Percentiles rank a stretch among this genome's conserved stretches.
Conservation (phyloP, 805 yeast species). For the Scheffersomyces amazonensis region DNA sequence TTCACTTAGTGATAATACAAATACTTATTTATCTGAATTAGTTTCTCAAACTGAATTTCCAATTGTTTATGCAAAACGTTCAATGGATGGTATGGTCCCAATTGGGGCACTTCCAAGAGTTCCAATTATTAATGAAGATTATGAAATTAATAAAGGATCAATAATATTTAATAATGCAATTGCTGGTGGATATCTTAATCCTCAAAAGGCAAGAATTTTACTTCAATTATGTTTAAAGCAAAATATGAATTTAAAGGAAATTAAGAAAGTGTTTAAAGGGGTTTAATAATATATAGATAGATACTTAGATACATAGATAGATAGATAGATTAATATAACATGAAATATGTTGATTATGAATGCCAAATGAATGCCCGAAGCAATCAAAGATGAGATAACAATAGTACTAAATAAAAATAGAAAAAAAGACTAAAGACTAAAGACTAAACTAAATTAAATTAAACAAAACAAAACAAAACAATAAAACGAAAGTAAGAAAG, state of each 20-base stretch:
- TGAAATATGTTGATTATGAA: too few relatives aligned
- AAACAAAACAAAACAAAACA: neutral
- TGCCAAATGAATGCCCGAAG: too few relatives aligned
- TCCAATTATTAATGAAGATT: constrained; percentile 7
- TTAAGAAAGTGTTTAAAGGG: constrained; percentile 44
- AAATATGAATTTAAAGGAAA: constrained; percentile 33
- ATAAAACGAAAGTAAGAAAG: too few relatives aligned
- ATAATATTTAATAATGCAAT: constrained; percentile 36
- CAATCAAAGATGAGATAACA: too few relatives aligned
- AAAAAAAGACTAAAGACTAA: too few relatives aligned
- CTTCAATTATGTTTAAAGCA: constrained; percentile 54
- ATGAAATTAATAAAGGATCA: neutral
- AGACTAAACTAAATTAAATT: too few relatives aligned
- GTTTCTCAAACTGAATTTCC: constrained; percentile 44
- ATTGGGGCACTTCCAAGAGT: constrained; percentile 41
- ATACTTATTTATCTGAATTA: constrained; percentile 38
- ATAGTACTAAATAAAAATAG: too few relatives aligned
- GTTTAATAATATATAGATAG: too few relatives aligned
- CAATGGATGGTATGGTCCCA: constrained; percentile 73
- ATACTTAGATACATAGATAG: too few relatives aligned
- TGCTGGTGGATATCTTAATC: constrained; percentile 65
- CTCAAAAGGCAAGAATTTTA: constrained; percentile 60
- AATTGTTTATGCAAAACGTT: constrained; percentile 60
- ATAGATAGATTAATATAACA: too few relatives aligned
- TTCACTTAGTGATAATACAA: constrained; percentile 51